Conservation (phyloP, 1,139 yeast genomes). For the Blastobotrys aristatus region DNA sequence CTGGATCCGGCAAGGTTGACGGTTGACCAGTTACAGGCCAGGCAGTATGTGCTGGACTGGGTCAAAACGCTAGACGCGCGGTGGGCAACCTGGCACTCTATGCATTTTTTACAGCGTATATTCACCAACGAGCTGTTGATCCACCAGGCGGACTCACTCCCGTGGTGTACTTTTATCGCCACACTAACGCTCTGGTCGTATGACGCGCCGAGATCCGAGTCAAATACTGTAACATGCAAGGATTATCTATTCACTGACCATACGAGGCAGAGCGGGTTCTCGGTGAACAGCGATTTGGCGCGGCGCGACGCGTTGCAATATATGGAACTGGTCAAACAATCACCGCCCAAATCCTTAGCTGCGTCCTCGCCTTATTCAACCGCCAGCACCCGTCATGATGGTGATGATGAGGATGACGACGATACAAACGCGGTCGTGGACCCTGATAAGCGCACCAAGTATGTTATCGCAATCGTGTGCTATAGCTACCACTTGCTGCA, state of each 20-base stretch:
- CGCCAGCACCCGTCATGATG: not conserved
- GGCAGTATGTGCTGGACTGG: constrained; percentile 23
- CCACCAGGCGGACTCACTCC: constrained; percentile 27
- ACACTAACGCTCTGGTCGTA: constrained; percentile 29
- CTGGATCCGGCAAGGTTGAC: constrained; percentile 4
- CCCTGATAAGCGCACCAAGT: constrained; percentile 11
- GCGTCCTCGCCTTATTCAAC: constrained; percentile 10
- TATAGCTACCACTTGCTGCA: constrained; percentile 14
- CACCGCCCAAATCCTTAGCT: constrained; percentile 18
- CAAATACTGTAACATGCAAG: constrained; percentile 6
- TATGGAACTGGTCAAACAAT: constrained; percentile 16
- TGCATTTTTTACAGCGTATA: constrained; percentile 25
- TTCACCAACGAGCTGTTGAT: constrained; percentile 23
- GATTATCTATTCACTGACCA: not conserved
- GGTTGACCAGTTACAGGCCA: constrained; percentile 14
- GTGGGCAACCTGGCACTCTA: constrained; percentile 30
- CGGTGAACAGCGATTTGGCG: constrained; percentile 11
- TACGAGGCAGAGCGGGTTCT: constrained; percentile 1
- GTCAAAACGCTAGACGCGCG: constrained; percentile 27
- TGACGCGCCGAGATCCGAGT: constrained; percentile 14
- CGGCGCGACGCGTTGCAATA: constrained; percentile 19
- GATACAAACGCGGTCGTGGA: constrained; percentile 6
- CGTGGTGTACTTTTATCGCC: constrained; percentile 29
- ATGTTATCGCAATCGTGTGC: constrained; percentile 15
- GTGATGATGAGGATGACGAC: not conserved